Evolutionary conservation across 2,329 filamentous ascomycete genomes (phyloP).

Genomic region (Fonsecaea monophora): DNA sequence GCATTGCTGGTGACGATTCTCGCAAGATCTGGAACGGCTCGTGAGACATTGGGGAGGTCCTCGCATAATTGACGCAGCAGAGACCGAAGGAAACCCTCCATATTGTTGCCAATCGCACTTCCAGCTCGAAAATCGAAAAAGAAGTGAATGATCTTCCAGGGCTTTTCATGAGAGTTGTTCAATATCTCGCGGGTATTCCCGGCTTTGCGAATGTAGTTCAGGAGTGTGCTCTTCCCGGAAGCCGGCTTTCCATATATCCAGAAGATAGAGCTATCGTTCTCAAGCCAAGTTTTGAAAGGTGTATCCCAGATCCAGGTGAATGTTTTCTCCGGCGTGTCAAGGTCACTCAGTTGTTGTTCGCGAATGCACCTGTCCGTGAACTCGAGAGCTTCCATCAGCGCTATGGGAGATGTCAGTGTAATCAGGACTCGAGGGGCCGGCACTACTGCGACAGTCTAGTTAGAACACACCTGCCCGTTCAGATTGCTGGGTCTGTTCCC

Average conservation of each 20-base stretch:
- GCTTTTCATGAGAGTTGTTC: background rate
- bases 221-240: background rate
- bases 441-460: background rate
- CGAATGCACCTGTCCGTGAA: slow-evolving; percentile 8
- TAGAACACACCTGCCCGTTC: slow-evolving; percentile 1
- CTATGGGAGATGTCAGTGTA: background rate
- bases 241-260: slow-evolving; percentile 6
- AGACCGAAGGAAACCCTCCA: slow-evolving; percentile 16
- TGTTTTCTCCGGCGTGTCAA: slow-evolving; percentile 17
- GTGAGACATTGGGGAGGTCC: background rate
- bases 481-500: no score
- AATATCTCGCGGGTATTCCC: background rate
- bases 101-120: slow-evolving; percentile 17
- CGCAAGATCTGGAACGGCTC: background rate
- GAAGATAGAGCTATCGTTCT: slow-evolving; percentile 9
- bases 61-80: background rate
- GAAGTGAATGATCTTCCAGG: slow-evolving; percentile 12
- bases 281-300: slow-evolving; percentile 13
- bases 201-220: background rate
- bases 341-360: slow-evolving; percentile 19
- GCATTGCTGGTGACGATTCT: background rate
- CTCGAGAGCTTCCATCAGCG: background rate
- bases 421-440: background rate
- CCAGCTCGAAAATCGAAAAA: slow-evolving; percentile 26
- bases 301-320: slow-evolving; percentile 23